phyloP scores from a whole-genome alignment of 768 basidiomycete species.

The Calocera cornea region DNA sequence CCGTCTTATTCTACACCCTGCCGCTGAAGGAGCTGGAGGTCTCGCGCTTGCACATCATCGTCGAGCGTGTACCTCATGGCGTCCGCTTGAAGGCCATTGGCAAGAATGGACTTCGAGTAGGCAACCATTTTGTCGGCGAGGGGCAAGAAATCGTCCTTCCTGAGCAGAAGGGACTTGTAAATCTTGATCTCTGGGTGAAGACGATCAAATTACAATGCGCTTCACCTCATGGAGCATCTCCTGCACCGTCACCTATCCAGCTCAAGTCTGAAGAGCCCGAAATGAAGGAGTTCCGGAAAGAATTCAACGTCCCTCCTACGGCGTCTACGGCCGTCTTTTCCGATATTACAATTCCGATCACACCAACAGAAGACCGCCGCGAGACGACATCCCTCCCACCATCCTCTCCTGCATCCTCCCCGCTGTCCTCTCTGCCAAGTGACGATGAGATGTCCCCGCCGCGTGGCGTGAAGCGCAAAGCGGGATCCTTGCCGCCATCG shows the following conservation, averaged over 20 bases:
- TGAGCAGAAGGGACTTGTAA: neutral
- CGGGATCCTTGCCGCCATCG: neutral
- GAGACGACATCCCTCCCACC: neutral
- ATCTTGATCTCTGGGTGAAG: neutral
- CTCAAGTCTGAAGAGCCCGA: neutral
- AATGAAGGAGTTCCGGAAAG: neutral
- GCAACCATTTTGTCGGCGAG: neutral
- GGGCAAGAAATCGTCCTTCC: neutral
- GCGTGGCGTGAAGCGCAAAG: neutral
- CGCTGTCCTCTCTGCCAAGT: neutral
- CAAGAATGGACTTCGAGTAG: neutral
- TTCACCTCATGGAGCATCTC: neutral
- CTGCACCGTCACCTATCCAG: neutral
- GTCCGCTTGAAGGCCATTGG: neutral
- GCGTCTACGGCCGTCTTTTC: neutral
- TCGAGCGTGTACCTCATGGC: neutral
- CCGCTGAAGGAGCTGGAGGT: conserved; percentile 1
- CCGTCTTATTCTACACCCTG: neutral
- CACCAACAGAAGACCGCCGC: neutral
- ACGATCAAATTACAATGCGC: neutral
- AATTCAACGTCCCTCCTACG: neutral
- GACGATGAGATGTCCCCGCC: conserved; percentile 2
- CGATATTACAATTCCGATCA: neutral
- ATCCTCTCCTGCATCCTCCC: neutral
- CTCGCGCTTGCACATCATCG: neutral